Base-by-base conservation (phyloP, 352 stramenopile species). In the Pythium brassicae region DNA sequence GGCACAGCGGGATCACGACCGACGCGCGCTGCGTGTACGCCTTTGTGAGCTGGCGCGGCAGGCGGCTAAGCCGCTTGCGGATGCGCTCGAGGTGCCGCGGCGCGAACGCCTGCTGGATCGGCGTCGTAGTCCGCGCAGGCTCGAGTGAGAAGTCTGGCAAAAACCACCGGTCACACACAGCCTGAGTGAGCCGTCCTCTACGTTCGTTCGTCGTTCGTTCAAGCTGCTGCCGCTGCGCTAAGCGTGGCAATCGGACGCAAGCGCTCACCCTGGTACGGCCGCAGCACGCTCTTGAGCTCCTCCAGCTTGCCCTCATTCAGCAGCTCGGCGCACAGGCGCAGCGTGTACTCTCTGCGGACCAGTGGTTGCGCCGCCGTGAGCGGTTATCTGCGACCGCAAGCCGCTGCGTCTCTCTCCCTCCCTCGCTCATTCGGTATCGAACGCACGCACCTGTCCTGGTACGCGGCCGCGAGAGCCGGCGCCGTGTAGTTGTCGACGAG, bases 401-500 rank as follows among this genome's bases (percentile, higher is more conserved):
- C n/a, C n/a, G n/a, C n/a, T n/a, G n/a, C n/a, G 29, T 35, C 29
- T 4, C 29, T 4, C 9, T 35, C 9, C 29, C 29, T 35, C 4
- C 29, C 9, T 35, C 29, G 9, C 9, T 35, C 9, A 10, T 35
- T 35, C 29, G 9, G 5, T 35, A 45, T 19, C 19, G 6, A 44
- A 7, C 8, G 39, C 39, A 17, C 84, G 55, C 94, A 96, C 59
- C 97, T 72, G 76, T 99, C 96, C 61, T 98, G 82, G 35, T 99
- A 90, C 1, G 95, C 97, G 39, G 86, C 84, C 26, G 97, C 97
- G 19, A 99, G 83, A 25, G 93, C 88, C 5, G 95, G 86, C 29
- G 95, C 92, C 27, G 97, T 99, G 69, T 98, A 99, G 69, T 98
- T 98, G 66, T 98, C 89, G 9, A 98, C 92, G 39, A 99, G 68